phyloP scores from a whole-genome alignment of 2,329 filamentous ascomycete species.

The Pezicula rhizophila region DNA sequence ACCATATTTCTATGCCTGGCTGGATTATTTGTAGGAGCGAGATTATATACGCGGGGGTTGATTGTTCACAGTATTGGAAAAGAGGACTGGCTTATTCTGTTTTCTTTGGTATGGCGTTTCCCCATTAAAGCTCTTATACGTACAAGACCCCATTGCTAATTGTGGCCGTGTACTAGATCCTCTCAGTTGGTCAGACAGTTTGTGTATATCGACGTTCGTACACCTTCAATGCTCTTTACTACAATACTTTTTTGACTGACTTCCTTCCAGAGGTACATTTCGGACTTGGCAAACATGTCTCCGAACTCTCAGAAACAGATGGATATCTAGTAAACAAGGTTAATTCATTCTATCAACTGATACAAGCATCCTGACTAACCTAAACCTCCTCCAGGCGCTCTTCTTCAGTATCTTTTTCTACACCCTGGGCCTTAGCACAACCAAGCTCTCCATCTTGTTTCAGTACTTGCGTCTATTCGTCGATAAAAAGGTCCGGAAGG shows the following conservation, averaged over 20 bases:
- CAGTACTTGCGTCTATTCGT: neutral
- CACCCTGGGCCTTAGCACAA: neutral
- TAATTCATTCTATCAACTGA: too few species aligned
- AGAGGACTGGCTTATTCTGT: too few species aligned
- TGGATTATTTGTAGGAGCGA: too few species aligned
- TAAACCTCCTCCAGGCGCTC: neutral
- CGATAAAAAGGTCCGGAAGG: neutral
- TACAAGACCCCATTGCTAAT: neutral
- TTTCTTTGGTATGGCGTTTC: too few species aligned
- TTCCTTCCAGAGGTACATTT: neutral
- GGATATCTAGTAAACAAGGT: neutral
- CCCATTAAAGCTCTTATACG: constrained; percentile 16
- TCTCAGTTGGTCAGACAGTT: neutral
- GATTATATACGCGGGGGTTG: too few species aligned
- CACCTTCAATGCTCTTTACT: neutral
- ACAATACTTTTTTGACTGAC: neutral
- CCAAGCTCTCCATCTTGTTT: neutral
- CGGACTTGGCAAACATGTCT: neutral
- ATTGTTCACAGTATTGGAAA: too few species aligned
- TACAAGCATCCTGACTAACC: neutral
- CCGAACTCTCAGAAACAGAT: neutral
- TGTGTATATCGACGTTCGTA: neutral
- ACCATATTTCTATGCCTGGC: too few species aligned
- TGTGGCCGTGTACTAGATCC: neutral
- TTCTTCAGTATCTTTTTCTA: neutral